Conservation (phyloP, 1,139 yeast species). For the Zygotorulaspora mrakii region DNA sequence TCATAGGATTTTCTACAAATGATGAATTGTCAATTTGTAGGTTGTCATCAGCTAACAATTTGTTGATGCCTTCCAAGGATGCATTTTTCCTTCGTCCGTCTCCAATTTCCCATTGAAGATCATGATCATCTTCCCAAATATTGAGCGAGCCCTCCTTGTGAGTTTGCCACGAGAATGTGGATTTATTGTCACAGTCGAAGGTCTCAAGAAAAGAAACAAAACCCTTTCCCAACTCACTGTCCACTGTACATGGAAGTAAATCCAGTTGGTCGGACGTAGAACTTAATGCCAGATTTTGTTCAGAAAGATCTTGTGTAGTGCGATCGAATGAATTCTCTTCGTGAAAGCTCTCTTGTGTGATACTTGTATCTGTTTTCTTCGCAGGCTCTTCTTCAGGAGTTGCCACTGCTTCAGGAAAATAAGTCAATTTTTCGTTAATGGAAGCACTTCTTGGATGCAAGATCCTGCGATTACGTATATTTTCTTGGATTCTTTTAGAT, state of each 20-base stretch:
- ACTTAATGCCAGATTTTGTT: background rate
- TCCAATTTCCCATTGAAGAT: slow-evolving; percentile 7
- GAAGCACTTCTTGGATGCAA: slow-evolving; percentile 4
- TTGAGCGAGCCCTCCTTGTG: slow-evolving; percentile 7
- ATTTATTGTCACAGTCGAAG: slow-evolving; percentile 12
- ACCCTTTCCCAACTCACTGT: slow-evolving; percentile 12
- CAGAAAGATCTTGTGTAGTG: background rate
- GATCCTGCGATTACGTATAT: slow-evolving; percentile 12
- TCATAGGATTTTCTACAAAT: background rate
- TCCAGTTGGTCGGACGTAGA: slow-evolving; percentile 6
- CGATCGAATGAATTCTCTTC: background rate
- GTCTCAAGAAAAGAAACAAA: slow-evolving; percentile 12
- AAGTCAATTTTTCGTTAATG: too few species aligned
- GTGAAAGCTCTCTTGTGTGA: background rate
- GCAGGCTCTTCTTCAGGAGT: background rate
- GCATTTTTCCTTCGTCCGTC: slow-evolving; percentile 6
- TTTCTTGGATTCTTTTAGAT: slow-evolving; percentile 25
- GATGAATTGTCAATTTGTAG: background rate
- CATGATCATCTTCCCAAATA: slow-evolving; percentile 13
- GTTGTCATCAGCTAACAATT: slow-evolving; percentile 10
- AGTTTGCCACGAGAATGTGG: slow-evolving; percentile 6
- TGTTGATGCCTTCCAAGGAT: slow-evolving; percentile 14
- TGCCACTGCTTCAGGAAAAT: too few species aligned
- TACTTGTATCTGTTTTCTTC: background rate
- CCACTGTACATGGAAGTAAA: slow-evolving; percentile 11